phyloP scores from a whole-genome alignment of 2,329 filamentous ascomycete species.

The Paecilomyces variotii region DNA sequence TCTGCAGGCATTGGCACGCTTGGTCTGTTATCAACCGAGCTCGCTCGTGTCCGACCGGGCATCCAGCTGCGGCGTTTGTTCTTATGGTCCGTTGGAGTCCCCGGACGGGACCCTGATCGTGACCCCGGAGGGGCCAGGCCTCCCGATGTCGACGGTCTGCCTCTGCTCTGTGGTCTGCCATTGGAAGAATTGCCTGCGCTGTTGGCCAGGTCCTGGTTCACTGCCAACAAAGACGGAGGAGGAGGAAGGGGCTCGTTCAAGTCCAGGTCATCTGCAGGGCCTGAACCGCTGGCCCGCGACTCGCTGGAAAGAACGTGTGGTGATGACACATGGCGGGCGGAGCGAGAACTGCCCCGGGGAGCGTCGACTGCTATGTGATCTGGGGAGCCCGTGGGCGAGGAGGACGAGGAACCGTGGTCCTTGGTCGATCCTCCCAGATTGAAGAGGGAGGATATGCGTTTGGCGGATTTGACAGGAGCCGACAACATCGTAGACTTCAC shows the following conservation, averaged over 20 bases:
- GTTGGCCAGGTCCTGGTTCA: constrained; percentile 29
- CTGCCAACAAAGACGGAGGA: constrained; percentile 31
- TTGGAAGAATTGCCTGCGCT: constrained; percentile 24
- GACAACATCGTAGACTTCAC: constrained; percentile 26
- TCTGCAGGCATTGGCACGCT: constrained; percentile 15
- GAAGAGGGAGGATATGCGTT: constrained; percentile 40
- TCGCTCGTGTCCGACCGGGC: constrained; percentile 28
- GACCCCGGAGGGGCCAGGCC: constrained; percentile 26
- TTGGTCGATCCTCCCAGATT: constrained; percentile 31
- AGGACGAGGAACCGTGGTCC: constrained; percentile 20
- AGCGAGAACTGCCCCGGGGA: constrained; percentile 22
- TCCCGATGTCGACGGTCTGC: constrained; percentile 26
- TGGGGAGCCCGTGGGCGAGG: constrained; percentile 18
- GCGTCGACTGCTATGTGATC: constrained; percentile 17
- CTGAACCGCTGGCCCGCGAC: constrained; percentile 16
- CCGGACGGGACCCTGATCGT: constrained; percentile 24
- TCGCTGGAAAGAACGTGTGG: constrained; percentile 21
- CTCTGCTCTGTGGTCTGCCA: constrained; percentile 29
- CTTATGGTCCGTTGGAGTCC: constrained; percentile 19
- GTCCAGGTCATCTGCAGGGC: constrained; percentile 20
- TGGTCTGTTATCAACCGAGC: constrained; percentile 23
- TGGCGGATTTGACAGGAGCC: constrained; percentile 35
- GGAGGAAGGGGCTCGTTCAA: constrained; percentile 27
- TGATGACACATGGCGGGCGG: constrained; percentile 26
- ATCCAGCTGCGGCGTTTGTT: constrained; percentile 39